Base-by-base conservation (phyloP, 441 rosid genomes). In the Pelargonium cotyledonis region DNA sequence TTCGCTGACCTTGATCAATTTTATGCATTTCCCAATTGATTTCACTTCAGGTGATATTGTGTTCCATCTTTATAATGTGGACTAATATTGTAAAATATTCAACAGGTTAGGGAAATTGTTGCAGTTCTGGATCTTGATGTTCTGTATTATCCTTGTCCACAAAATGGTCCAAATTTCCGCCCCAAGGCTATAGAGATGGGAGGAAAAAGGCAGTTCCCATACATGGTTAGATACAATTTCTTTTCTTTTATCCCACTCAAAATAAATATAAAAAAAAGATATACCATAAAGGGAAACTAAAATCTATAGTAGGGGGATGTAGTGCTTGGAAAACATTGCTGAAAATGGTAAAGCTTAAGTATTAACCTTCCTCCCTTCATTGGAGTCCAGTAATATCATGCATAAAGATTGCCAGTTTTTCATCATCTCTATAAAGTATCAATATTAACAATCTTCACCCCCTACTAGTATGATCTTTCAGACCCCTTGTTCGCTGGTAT, bases 21-120 rank as follows among this genome's bases (percentile, higher is more conserved):
- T 55, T 16, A 7, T 55, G 61, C 26, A 21, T 21, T 16, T 16
- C 7, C 61, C 61, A 55, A 55, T 15, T 7, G 11, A 16, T 16
- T 55, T 55, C 10, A 55, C 61, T 55, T 55, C 2, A 16, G 23
- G 19, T 18, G 61, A 51, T 10, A 38, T 49, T 51, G 16, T 16
- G 3, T 69, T 38, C 31, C 61, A 68, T 73, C 26, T 61, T 69
- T 40, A 41, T 63, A 41, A 12, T 51, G 29, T 75, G 55, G 60
- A 73, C 72, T 81, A 66, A 71, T 58, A 46, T 64, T 78, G 73
- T 55, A 31, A 49, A 49, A 35, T 35, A 35, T 35, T 26, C 43
- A 18, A 23, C 85, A 91, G 98, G 98, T 93, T 53, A 88, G 98
- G 72, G 98, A 93, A 86, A 88, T 93, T 78, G 93, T 91, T 76